Conservation (phyloP, 2,329 filamentous ascomycete species). For the Pestalotiopsis sp. region DNA sequence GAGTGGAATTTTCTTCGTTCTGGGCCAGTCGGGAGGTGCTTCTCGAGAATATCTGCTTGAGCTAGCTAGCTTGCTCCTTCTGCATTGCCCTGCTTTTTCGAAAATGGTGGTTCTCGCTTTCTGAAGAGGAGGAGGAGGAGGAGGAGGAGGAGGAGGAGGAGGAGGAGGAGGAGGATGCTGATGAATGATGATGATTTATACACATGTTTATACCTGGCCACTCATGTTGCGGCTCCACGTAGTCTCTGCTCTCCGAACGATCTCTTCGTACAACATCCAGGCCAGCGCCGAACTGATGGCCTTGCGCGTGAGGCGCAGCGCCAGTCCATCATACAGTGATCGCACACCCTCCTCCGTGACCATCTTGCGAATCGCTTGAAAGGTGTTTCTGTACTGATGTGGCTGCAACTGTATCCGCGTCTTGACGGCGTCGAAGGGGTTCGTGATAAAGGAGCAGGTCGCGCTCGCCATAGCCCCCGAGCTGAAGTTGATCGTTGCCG, state of each 20-base stretch:
- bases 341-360: slow-evolving; percentile 77
- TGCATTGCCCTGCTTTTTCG: background rate
- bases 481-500: slow-evolving; percentile 78
- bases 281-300: slow-evolving; percentile 92
- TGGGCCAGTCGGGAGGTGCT: background rate
- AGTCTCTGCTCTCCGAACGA: slow-evolving; percentile 71
- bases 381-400: slow-evolving; percentile 77
- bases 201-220: slow-evolving; percentile 25
- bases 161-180: background rate
- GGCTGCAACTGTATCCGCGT: slow-evolving; percentile 93
- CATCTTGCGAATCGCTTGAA: slow-evolving; percentile 78
- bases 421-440: slow-evolving; percentile 96
- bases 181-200: background rate
- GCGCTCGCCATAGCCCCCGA: slow-evolving; percentile 82
- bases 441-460: slow-evolving; percentile 84
- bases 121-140: background rate
- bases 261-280: slow-evolving; percentile 96
- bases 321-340: slow-evolving; percentile 84
- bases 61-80: slow-evolving; percentile 4
- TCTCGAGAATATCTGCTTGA: slow-evolving; percentile 18
- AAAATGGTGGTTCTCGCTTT: background rate
- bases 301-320: slow-evolving; percentile 85
- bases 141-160: no score
- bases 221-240: slow-evolving; percentile 28
- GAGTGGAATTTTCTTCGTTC: no score